phyloP scores from a whole-genome alignment of 148 eudicot species.

The Nepenthes mirabilis region DNA sequence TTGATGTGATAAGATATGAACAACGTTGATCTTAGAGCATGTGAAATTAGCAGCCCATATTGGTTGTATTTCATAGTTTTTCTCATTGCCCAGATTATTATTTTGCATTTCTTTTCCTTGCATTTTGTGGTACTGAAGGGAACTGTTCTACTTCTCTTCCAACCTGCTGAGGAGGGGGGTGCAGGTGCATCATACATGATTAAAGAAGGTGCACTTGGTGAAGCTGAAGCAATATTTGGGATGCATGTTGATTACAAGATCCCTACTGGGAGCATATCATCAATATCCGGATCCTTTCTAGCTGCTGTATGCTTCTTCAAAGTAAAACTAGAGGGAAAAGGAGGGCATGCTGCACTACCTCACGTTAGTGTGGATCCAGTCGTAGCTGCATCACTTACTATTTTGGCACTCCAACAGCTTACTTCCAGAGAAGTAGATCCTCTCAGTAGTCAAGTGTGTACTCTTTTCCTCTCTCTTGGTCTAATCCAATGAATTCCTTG shows the following conservation, averaged over 20 bases:
- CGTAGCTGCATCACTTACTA: constrained; percentile 44
- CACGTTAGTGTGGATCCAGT: constrained; percentile 52
- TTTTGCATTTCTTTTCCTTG: not conserved
- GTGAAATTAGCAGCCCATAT: no score
- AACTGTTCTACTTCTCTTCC: constrained; percentile 77
- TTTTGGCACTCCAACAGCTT: constrained; percentile 60
- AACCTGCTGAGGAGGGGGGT: constrained; percentile 93
- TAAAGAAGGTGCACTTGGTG: constrained; percentile 87
- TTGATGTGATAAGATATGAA: no score
- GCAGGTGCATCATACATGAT: constrained; percentile 86
- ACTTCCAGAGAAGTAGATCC: constrained; percentile 81
- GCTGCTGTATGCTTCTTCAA: constrained; percentile 59
- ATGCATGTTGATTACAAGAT: constrained; percentile 45
- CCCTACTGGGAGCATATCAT: constrained; percentile 57
- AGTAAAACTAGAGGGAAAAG: constrained; percentile 63
- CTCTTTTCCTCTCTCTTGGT: not conserved
- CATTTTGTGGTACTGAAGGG: constrained; percentile 29
- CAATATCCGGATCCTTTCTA: constrained; percentile 44
- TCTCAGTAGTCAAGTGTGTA: constrained; percentile 49
- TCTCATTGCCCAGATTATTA: not conserved
- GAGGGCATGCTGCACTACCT: constrained; percentile 78
- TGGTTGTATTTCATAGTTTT: not conserved
- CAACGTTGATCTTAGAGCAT: no score
- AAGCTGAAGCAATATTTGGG: constrained; percentile 73
- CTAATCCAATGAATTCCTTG: no score